Evolutionary conservation across 345 rosid genomes (phyloP).

Genomic region (Reutealis trisperma): DNA sequence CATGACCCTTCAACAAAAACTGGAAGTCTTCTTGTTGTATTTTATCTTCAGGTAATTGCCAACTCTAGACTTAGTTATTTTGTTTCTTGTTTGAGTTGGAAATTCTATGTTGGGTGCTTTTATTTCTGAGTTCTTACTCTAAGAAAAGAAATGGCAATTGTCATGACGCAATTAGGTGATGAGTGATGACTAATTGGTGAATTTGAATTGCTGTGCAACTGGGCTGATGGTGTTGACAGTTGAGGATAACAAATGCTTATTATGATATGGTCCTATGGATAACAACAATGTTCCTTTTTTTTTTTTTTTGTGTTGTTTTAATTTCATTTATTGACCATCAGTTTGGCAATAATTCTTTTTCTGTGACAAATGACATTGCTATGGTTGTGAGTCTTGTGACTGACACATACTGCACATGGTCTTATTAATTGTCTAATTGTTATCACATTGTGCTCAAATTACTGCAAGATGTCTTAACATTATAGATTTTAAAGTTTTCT

Average conservation of each 20-base stretch:
- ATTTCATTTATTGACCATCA: not conserved
- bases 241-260: not conserved
- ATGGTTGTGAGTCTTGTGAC: not conserved
- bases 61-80: not conserved
- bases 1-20: conserved; percentile 69
- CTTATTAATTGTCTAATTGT: too few species aligned
- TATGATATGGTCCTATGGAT: too few species aligned
- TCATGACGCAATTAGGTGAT: not conserved
- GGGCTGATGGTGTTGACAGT: not conserved
- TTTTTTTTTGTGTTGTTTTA: too few species aligned
- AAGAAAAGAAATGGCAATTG: conserved; percentile 1
- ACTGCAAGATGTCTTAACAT: not conserved
- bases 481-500: not conserved
- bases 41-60: conserved; percentile 80
- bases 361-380: not conserved
- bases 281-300: too few species aligned
- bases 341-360: not conserved
- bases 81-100: not conserved
- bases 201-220: not conserved
- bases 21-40: conserved; percentile 84
- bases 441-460: not conserved
- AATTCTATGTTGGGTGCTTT: not conserved
- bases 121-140: not conserved
- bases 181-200: not conserved
- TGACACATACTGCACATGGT: not conserved